Percentiles rank a stretch among this genome's conserved stretches.
phyloP scores from a whole-genome alignment of 1,284 basidiomycete genomes.

The Trametes versicolor region DNA sequence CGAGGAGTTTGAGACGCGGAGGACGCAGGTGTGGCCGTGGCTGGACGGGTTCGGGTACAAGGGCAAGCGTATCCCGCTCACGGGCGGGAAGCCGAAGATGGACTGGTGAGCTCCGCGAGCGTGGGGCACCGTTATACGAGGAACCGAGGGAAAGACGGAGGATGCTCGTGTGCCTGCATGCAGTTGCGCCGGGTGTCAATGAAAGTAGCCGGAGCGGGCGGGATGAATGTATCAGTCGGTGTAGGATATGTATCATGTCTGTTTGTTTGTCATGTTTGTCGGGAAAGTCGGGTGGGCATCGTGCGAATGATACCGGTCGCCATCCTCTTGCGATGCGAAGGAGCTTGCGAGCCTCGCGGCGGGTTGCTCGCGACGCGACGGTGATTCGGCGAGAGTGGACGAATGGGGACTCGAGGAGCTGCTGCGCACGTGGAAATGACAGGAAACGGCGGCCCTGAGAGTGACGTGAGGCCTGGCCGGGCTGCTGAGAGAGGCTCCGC shows the following conservation, averaged over 20 bases:
- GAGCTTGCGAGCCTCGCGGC: background rate
- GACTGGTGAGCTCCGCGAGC: slow-evolving; percentile 80
- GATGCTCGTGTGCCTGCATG: background rate
- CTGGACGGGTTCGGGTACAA: slow-evolving; percentile 93
- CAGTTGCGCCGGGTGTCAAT: background rate
- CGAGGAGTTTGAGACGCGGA: slow-evolving; percentile 77
- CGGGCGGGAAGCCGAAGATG: slow-evolving; percentile 62
- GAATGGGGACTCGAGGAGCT: background rate
- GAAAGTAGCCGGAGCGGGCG: background rate
- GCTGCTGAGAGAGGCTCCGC: background rate
- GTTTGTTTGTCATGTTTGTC: slow-evolving; percentile 1
- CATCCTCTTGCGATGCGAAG: slow-evolving; percentile 4
- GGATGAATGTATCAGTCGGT: slow-evolving; percentile 18
- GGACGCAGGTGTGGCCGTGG: slow-evolving; percentile 90
- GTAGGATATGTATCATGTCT: slow-evolving; percentile 7
- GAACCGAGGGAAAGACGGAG: background rate
- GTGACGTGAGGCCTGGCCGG: slow-evolving; percentile 3
- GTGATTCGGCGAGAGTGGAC: background rate
- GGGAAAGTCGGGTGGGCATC: background rate
- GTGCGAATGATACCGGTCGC: background rate
- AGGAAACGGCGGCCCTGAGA: background rate
- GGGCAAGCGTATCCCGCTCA: slow-evolving; percentile 75
- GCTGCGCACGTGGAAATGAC: background rate
- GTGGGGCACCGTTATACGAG: background rate
- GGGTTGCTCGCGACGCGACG: background rate